phyloP scores from a whole-genome alignment of 2,329 filamentous ascomycete species.

The Cladosporium colombiae region DNA sequence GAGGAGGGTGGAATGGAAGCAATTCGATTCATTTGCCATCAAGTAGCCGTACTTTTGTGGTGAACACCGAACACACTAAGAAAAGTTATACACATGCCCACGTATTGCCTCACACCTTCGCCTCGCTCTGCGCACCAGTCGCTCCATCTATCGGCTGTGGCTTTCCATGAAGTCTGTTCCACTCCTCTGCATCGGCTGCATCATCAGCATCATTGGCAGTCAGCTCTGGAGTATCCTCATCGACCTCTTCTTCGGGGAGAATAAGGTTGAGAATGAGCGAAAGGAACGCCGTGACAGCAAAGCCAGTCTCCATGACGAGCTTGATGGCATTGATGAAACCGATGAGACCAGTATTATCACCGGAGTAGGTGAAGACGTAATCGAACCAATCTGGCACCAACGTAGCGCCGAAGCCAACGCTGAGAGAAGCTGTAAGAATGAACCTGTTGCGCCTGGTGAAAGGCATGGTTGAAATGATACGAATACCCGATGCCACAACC shows the following conservation, averaged over 20 bases:
- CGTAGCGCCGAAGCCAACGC: conserved; percentile 65
- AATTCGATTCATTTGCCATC: not conserved
- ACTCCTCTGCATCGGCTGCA: conserved; percentile 43
- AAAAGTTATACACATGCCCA: not conserved
- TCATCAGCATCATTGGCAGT: conserved; percentile 45
- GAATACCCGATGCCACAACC: conserved; percentile 74
- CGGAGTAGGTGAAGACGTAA: conserved; percentile 71
- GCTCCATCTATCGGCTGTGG: conserved; percentile 25
- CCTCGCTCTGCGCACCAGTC: conserved; percentile 6
- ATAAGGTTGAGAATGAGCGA: conserved; percentile 72
- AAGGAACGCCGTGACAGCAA: conserved; percentile 72
- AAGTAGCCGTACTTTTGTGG: not conserved
- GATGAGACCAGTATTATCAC: conserved; percentile 64
- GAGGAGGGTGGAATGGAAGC: not conserved
- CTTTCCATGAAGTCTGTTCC: conserved; percentile 37
- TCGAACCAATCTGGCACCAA: conserved; percentile 33
- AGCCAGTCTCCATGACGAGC: conserved; percentile 58
- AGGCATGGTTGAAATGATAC: conserved; percentile 69
- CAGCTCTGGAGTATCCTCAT: conserved; percentile 51
- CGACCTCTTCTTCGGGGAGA: conserved; percentile 74
- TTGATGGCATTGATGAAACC: conserved; percentile 72
- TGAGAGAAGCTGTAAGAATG: conserved; percentile 73
- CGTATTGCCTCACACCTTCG: not conserved
- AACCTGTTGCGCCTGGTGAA: conserved; percentile 82
- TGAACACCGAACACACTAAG: not conserved